These are phyloP conservation scores for Coprinopsis marcescibilis DNA, from an alignment of 768 basidiomycete species.

Conservation along the genomic window DNA sequence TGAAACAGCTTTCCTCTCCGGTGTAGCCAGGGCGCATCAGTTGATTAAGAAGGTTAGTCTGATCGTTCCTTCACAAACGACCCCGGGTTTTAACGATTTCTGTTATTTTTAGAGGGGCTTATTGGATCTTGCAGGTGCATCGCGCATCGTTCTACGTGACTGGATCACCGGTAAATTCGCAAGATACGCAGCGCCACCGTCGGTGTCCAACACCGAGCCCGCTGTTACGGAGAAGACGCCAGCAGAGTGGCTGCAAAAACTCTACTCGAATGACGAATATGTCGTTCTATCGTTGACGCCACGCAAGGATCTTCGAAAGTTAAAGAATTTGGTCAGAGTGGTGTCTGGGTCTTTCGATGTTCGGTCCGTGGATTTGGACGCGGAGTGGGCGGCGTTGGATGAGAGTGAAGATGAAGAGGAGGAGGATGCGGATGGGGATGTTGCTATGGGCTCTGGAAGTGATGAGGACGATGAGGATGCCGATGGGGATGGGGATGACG, in stretches of 20 bases:
- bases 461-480: constrained; percentile 29
- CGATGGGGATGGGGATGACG: constrained; percentile 29
- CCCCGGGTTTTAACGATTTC: constrained; percentile 7
- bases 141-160: constrained; percentile 76
- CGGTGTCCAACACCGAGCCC: constrained; percentile 9
- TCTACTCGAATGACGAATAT: constrained; percentile 42
- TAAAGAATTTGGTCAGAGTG: constrained; percentile 54
- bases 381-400: constrained; percentile 37
- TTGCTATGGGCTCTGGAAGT: constrained; percentile 24
- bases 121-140: constrained; percentile 67
- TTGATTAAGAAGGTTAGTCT: constrained; percentile 68
- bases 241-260: constrained; percentile 17
- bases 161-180: constrained; percentile 75
- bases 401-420: constrained; percentile 31
- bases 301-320: constrained; percentile 65
- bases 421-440: constrained; percentile 28
- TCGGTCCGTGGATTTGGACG: constrained; percentile 34
- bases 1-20: constrained; percentile 64
- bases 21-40: constrained; percentile 67
- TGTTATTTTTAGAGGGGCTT: constrained; percentile 51
- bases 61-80: constrained; percentile 4
- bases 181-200: constrained; percentile 52
- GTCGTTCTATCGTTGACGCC: constrained; percentile 44
- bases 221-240: neutral
- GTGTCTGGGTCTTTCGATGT: constrained; percentile 28